Conservation (phyloP, 31 red algal genomes). For the Odonthalia washingtoniensis region DNA sequence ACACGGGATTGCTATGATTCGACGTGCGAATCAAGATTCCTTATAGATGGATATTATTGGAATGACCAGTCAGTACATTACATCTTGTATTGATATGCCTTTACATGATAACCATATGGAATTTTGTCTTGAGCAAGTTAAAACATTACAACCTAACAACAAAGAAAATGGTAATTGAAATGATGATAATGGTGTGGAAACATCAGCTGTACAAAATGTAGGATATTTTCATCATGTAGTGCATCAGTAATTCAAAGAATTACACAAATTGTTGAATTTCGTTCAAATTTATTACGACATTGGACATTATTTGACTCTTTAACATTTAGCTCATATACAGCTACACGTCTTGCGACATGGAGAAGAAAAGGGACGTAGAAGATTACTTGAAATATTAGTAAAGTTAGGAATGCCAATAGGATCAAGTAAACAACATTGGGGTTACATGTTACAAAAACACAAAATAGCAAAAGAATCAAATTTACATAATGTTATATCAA, state of each 20-base stretch:
- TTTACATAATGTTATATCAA: conserved; percentile 48
- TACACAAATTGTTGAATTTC: conserved; percentile 63
- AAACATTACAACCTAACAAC: conserved; percentile 18
- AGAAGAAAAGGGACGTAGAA: conserved; percentile 61
- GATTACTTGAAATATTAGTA: conserved; percentile 76
- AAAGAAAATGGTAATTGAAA: conserved; percentile 5
- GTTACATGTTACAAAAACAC: conserved; percentile 78
- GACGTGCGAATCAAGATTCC: conserved; percentile 56
- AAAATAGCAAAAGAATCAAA: conserved; percentile 62
- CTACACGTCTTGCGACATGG: conserved; percentile 73
- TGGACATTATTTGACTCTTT: conserved; percentile 72
- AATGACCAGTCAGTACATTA: conserved; percentile 67
- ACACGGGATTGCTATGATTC: conserved; percentile 57
- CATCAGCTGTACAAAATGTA: conserved; percentile 51
- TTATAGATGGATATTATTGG: conserved; percentile 78
- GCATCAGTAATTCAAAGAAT: conserved; percentile 47
- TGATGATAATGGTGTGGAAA: conserved; percentile 17
- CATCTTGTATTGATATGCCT: conserved; percentile 37
- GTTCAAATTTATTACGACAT: conserved; percentile 82
- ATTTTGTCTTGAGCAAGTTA: conserved; percentile 45
- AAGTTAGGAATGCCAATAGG: conserved; percentile 78
- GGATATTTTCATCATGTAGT: conserved; percentile 51
- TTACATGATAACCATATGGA: conserved; percentile 46
- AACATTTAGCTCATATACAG: conserved; percentile 62
- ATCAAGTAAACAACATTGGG: conserved; percentile 75